phyloP scores from a whole-genome alignment of 805 yeast species.

The Candida yuanshanica region DNA sequence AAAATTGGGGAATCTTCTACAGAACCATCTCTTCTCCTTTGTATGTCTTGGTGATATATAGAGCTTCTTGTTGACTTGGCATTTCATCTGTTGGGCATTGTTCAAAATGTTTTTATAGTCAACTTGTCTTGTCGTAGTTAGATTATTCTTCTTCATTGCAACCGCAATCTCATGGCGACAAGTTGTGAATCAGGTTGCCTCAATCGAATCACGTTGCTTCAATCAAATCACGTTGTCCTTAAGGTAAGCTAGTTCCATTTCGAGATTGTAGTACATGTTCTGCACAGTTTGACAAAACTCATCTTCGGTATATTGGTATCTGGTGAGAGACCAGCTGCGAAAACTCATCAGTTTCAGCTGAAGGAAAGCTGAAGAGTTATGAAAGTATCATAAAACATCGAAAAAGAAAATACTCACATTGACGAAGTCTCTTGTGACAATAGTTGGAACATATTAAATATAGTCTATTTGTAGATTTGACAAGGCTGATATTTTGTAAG shows the following conservation, averaged over 20 bases:
- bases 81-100: not conserved
- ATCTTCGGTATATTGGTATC: not conserved
- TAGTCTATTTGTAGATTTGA: no score
- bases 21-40: not conserved
- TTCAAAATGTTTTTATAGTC: not conserved
- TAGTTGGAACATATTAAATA: not conserved
- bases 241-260: not conserved
- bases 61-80: not conserved
- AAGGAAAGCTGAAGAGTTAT: not conserved
- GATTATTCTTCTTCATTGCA: not conserved
- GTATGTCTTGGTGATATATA: not conserved
- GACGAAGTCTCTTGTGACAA: not conserved
- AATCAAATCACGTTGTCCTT: not conserved
- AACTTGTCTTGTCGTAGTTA: not conserved
- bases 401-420: not conserved
- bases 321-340: not conserved
- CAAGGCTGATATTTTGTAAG: no score
- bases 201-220: not conserved
- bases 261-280: not conserved
- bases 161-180: not conserved
- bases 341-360: not conserved
- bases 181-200: not conserved
- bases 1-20: not conserved
- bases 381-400: not conserved
- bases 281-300: not conserved